Base-by-base conservation (phyloP, 1,284 basidiomycete genomes). In the Volvariella volvacea region DNA sequence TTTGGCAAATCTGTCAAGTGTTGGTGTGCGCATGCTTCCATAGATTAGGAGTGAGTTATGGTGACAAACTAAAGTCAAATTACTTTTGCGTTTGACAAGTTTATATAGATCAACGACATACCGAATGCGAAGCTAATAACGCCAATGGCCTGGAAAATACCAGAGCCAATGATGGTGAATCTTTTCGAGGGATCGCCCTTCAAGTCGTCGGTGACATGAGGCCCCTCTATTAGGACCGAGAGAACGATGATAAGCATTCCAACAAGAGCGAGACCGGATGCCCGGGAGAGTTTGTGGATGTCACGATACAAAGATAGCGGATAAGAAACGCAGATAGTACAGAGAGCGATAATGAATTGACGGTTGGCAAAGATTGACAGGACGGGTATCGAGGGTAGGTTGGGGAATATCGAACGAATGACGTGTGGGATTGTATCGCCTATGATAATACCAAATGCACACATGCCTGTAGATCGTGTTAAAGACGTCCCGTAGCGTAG, bases 401-500 rank as follows among this genome's bases (percentile, higher is more conserved):
- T 73, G 12, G 94, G 94, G 55, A 98, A 89, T 58, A 94, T 57
- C 43, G 80, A 89, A 42, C 82, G 83, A 55, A 99, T 81, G 61
- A 99, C 95, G 53, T 91, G 89, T 1, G 96, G 94, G 57, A 99
- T 90, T 2, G 95, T 96, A 63, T 99, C 96, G 53, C 96, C 85
- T 37, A 89, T 88, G 55, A 95, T 95, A 53, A 96, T 93, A 22
- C 92, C 90, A 62, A 96, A 96, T 1, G 93, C 93, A 55, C 91
- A 94, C 91, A 95, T 96, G 22, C 92, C 90, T 83, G 25, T 22
- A 30, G 39, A 20, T n/a, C n/a, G n/a, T 15, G 15, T 15, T 36
- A 15, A 20, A 12, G 25, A 28, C 12, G 12, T 6, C 6, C 12
- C 6, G 25, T 6, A 38, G 44, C 22, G 25, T 37, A 7, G 43